Evolutionary conservation across 345 rosid genomes (phyloP), one percentile per base, ranked within the genome.

Genomic region (Eucalyptus tenuipes): DNA sequence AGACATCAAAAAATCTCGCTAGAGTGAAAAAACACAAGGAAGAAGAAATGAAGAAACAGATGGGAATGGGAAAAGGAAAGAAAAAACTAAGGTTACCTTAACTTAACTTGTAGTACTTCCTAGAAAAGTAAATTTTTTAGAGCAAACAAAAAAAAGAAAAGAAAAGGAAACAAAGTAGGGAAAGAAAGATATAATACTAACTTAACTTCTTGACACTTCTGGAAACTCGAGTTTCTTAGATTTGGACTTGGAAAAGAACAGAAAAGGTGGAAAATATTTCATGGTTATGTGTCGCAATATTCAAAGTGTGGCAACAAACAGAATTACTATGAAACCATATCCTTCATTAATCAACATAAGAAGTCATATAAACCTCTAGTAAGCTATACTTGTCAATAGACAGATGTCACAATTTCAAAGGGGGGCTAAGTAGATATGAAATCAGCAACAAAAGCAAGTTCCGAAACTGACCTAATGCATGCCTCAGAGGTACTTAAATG

Each of bases 81-180:
- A 29, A 61, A n/a, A 61, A 29, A 1, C 3, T 27, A 61, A 29
- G 2, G 33, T 61, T 29, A 61, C 33, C 33, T 61, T 27, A 61
- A n/a, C 52, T 49, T 6, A 15, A 49, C 18, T 49, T 49, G 5
- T 29, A 61, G 71, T 6, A 61, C 33, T 61, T 13, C 16, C 71
- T 0, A 22, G 4, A 61, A n/a, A 49, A 3, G 17, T 61, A 29
- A 29, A 61, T 6, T 0, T 49, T 61, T 4, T 9, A 22, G 61
- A 0, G 27, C 1, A 55, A 55, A n/a, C n/a, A n/a, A n/a, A n/a
- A n/a, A n/a, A n/a, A n/a, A 27, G 2, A 47, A 49, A 6, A 27
- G 13, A 3, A 27, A 61, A 61, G 37, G 37, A 61, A 61, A 61
- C 9, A 29, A 61, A 61, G 71, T 7, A 13, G 4, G 71, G 37